Evolutionary conservation across 2,329 filamentous ascomycete genomes (phyloP), one percentile per base, ranked within the genome.

Genomic region (Phialophora chinensis): DNA sequence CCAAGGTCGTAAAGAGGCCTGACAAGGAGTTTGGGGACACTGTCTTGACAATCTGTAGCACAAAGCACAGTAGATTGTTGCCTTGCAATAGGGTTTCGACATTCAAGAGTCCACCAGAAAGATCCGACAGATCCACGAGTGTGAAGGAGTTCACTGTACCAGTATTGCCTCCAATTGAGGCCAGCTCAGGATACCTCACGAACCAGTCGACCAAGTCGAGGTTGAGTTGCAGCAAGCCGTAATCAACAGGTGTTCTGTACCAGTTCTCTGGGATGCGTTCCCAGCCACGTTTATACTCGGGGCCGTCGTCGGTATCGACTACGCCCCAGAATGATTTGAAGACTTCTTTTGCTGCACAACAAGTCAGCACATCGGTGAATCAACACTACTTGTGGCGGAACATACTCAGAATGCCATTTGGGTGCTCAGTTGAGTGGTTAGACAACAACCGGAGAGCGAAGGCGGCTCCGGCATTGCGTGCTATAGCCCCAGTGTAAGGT

Each of bases 181-280:
- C 75, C 17, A 84, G 20, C 44, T 47, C 44, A 23, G 44, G 44
- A 47, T 47, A 47, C 20, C 20, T 17, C 14, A 47, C 44, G 17
- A 47, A 47, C 14, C 17, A 47, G 20, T 47, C 44, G 17, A 47
- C 44, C 44, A 47, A 47, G 44, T 47, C 44, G 17, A 47, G 20
- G 44, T 47, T 47, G 44, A 47, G 44, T 23, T 47, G 44, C 20
- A 47, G 17, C 44, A 47, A 47, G 44, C 44, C 44, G 20, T 47
- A 47, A 10, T 47, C 44, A 23, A 47, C 44, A 10, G 44, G 44
- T 4, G 72, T 76, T 49, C 79, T 79, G 73, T 82, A 86, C 81
- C 83, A 86, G 74, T 86, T 85, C 27, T 80, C 77, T 0, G 84
- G 84, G 50, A 86, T 84, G 3, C 79, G 77, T 69, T 86, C 83